Base-by-base conservation (phyloP, 371 early-diverging fungal species). In the Rozella allomycis region DNA sequence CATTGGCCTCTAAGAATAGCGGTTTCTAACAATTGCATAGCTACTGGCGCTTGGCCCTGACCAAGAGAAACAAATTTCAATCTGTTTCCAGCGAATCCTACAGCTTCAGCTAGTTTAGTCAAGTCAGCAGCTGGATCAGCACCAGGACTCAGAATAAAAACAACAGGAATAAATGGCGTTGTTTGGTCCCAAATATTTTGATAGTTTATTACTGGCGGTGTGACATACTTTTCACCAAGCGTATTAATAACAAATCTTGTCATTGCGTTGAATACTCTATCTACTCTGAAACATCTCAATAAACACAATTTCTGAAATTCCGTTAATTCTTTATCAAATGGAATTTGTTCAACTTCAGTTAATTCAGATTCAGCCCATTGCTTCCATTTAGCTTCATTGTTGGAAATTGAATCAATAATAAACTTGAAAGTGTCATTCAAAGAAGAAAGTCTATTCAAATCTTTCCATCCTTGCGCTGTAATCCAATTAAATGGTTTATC, bases 11-110 rank as follows among this genome's bases (percentile, higher is more conserved):
- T 38, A 1, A 60, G 46, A 1, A 59, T 64, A 7, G 67, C 67
- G 12, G 60, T 60, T 38, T 67, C 67, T 3, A 67, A 52, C 14
- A 67, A 40, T 40, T 67, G 67, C 17, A 67, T 34, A 1, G 67
- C 67, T 14, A 67, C 59, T 12, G 67, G 67, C 2, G 56, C 67
- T 38, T 67, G 67, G n/a, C 67, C 67, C 33, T 67, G 67, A 1
- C 67, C 67, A 4, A 67, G 47, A 12, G 67, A 67, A 34, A 67
- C 30, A 36, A 63, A 67, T 41, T 67, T 67, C 23, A 67, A 46
- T 26, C 54, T 28, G 34, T 54, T 61, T 10, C 58, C 60, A 14
- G 61, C 64, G 42, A 63, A 63, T 1, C 67, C 67, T 9, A 54
- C 43, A 6, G 40, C 40, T 40, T 67, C 67, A 1, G 67, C 67